A percentile compares a stretch with the other conserved stretches of the same genome.
Conservation (phyloP, 106 monocot species). For the Gastrodia elata region DNA sequence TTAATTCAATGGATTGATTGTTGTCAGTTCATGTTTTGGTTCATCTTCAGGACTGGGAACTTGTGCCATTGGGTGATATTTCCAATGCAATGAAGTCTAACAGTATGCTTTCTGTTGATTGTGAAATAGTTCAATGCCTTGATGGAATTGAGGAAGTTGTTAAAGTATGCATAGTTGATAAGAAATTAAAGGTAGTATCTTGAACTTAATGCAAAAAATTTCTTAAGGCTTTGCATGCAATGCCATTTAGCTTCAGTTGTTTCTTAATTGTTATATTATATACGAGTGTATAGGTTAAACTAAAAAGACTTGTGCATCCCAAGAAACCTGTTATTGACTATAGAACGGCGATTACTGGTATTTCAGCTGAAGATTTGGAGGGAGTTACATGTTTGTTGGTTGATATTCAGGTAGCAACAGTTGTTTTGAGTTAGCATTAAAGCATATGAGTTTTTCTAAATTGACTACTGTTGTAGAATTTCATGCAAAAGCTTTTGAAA, state of each 20-base stretch:
- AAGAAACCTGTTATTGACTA: constrained; percentile 61
- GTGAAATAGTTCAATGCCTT: constrained; percentile 79
- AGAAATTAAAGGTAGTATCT: constrained; percentile 48
- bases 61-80: constrained; percentile 32
- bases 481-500: constrained; percentile 49
- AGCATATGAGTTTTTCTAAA: neutral
- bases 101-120: constrained; percentile 54
- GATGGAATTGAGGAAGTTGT: constrained; percentile 76
- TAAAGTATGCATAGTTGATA: constrained; percentile 64
- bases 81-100: constrained; percentile 35
- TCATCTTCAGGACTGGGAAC: constrained; percentile 47
- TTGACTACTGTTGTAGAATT: constrained; percentile 39
- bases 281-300: constrained; percentile 50
- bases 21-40: neutral
- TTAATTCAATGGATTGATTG: too few species aligned
- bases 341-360: constrained; percentile 66
- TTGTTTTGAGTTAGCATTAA: neutral
- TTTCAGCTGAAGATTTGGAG: constrained; percentile 61
- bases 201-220: neutral
- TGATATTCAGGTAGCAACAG: constrained; percentile 52
- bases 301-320: constrained; percentile 63
- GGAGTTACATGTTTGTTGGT: constrained; percentile 57
- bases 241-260: neutral
- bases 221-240: neutral
- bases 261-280: neutral